Conservation (phyloP, 169 alveolate species). For the Plasmodium sp. region DNA sequence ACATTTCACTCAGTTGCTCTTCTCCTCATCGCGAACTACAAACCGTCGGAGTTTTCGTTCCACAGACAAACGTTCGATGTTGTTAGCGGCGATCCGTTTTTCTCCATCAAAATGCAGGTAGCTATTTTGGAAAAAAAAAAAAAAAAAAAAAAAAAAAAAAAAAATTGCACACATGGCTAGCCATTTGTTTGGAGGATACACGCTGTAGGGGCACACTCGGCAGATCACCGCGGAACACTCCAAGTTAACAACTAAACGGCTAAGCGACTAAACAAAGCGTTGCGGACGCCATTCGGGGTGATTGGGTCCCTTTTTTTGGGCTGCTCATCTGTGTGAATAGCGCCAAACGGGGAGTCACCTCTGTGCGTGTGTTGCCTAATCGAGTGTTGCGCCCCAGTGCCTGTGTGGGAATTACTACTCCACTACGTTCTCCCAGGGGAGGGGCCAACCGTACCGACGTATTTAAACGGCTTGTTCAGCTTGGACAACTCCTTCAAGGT, state of each 20-base stretch:
- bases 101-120: slow-evolving; percentile 85
- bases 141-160: slow-evolving; percentile 25
- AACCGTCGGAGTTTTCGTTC: slow-evolving; percentile 87
- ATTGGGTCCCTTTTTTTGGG: neutral
- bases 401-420: neutral
- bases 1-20: neutral
- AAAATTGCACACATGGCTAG: slow-evolving; percentile 13
- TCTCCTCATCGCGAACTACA: neutral
- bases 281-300: neutral
- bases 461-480: slow-evolving; percentile 85
- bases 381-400: neutral
- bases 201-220: neutral
- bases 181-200: neutral
- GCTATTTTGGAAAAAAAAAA: slow-evolving; percentile 68
- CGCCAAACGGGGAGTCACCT: neutral
- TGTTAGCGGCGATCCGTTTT: slow-evolving; percentile 86
- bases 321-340: neutral
- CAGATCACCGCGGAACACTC: neutral
- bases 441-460: slow-evolving; percentile 71
- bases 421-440: neutral
- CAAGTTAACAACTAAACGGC: neutral
- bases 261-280: neutral
- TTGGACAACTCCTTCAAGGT: slow-evolving; percentile 85
- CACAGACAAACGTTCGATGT: slow-evolving; percentile 87
- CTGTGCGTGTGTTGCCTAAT: neutral